phyloP scores from a whole-genome alignment of 805 yeast species.

The Lachancea waltii region DNA sequence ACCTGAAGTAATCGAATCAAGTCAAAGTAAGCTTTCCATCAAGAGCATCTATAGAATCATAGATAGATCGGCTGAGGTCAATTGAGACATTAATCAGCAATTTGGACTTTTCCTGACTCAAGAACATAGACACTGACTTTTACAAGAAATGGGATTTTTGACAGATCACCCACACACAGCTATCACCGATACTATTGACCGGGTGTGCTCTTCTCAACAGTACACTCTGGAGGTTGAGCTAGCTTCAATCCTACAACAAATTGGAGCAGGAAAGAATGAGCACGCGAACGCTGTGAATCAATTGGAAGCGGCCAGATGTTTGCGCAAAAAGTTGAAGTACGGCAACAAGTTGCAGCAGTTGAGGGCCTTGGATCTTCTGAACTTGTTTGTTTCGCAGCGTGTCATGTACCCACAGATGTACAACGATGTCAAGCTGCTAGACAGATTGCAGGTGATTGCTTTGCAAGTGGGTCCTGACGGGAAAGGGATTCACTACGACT shows the following conservation, averaged over 20 bases:
- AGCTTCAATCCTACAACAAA: constrained; percentile 30
- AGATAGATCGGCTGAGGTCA: too few relatives aligned
- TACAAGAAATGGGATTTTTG: constrained; percentile 44
- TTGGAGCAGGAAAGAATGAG: constrained; percentile 35
- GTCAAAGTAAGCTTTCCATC: too few relatives aligned
- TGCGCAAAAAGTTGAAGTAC: constrained; percentile 82
- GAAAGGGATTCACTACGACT: constrained; percentile 35
- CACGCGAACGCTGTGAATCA: constrained; percentile 30
- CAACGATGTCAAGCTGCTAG: constrained; percentile 61
- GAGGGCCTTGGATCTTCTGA: constrained; percentile 58
- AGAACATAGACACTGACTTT: background rate
- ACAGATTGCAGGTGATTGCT: constrained; percentile 43
- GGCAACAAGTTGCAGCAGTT: constrained; percentile 62
- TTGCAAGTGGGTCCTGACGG: constrained; percentile 15
- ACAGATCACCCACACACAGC: constrained; percentile 63
- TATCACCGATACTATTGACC: constrained; percentile 57
- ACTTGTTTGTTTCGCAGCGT: constrained; percentile 42
- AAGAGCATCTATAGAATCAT: too few relatives aligned
- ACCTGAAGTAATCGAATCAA: too few relatives aligned
- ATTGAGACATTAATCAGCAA: background rate
- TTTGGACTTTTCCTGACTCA: background rate
- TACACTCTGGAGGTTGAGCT: constrained; percentile 33
- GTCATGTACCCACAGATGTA: constrained; percentile 41
- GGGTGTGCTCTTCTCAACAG: constrained; percentile 34
- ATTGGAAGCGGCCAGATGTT: constrained; percentile 82